These are phyloP conservation scores for Claviceps pusilla DNA, from an alignment of 2,329 filamentous ascomycete genomes.

Conservation along the genomic window DNA sequence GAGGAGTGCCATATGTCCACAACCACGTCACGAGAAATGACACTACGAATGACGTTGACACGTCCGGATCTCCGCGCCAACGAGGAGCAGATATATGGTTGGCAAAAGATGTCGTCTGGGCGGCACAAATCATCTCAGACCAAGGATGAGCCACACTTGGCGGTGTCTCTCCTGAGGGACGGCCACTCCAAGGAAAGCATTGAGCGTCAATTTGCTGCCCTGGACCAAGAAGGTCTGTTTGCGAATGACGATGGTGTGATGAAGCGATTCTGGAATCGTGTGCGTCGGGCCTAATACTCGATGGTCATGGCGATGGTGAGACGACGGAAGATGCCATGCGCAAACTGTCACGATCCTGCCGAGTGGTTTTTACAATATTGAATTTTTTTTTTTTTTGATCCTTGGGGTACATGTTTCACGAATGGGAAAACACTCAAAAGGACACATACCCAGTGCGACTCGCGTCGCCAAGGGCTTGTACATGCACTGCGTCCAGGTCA, in stretches of 20 bases:
- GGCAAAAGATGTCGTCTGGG: slow-evolving; percentile 32
- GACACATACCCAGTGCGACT: no score
- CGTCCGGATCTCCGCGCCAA: slow-evolving; percentile 68
- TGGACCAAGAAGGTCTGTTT: slow-evolving; percentile 32
- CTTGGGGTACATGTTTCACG: no score
- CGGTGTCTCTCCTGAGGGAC: slow-evolving; percentile 17
- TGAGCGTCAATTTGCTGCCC: slow-evolving; percentile 36
- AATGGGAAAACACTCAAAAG: no score
- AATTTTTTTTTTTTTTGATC: neutral
- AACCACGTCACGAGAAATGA: slow-evolving; percentile 67
- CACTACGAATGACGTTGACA: slow-evolving; percentile 87
- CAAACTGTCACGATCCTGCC: no score
- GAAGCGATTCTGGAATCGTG: slow-evolving; percentile 50
- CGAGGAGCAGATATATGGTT: slow-evolving; percentile 58
- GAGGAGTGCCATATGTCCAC: slow-evolving; percentile 18
- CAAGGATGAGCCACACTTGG: slow-evolving; percentile 19
- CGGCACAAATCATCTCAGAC: slow-evolving; percentile 30
- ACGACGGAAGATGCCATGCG: neutral
- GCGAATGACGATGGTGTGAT: slow-evolving; percentile 36
- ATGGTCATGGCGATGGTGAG: neutral
- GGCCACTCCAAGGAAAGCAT: slow-evolving; percentile 35
- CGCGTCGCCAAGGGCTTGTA: no score
- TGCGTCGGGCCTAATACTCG: slow-evolving; percentile 27
- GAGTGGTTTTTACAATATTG: no score
- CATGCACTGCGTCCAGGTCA: no score